Evolutionary conservation across 1,284 basidiomycete species (phyloP).

Genomic region (Ceratobasidium sp.): DNA sequence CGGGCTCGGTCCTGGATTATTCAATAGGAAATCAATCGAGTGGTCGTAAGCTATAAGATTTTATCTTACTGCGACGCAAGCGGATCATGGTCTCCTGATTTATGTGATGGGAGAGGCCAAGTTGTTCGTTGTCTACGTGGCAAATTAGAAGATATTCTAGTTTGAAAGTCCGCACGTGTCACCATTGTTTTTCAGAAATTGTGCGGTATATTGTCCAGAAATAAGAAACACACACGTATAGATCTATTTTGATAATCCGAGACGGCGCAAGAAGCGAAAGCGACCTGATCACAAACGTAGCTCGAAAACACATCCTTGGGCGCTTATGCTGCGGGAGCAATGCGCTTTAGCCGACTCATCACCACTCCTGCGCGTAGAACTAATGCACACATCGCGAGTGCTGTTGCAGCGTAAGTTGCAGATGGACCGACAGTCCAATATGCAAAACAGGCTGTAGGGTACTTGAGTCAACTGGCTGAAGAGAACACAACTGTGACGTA

Average conservation of each 20-base stretch:
- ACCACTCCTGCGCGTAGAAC: constrained; percentile 33
- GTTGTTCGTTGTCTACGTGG: no score
- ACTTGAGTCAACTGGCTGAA: constrained; percentile 34
- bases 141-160: background rate
- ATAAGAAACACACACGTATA: background rate
- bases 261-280: background rate
- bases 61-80: no score
- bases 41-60: no score
- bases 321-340: background rate
- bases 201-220: background rate
- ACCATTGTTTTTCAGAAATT: background rate
- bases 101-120: no score
- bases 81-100: no score
- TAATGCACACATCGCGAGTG: constrained; percentile 69
- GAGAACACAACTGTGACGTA: constrained; percentile 55
- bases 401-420: constrained; percentile 77
- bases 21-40: no score
- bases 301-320: background rate
- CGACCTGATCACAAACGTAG: background rate
- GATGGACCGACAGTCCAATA: constrained; percentile 91
- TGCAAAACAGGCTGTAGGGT: constrained; percentile 75
- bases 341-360: constrained; percentile 16
- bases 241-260: background rate
- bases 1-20: no score
- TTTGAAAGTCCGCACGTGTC: background rate